Evolutionary conservation across 495 filamentous ascomycete genomes (phyloP).

Genomic region (Saxophila tyrrhenica): DNA sequence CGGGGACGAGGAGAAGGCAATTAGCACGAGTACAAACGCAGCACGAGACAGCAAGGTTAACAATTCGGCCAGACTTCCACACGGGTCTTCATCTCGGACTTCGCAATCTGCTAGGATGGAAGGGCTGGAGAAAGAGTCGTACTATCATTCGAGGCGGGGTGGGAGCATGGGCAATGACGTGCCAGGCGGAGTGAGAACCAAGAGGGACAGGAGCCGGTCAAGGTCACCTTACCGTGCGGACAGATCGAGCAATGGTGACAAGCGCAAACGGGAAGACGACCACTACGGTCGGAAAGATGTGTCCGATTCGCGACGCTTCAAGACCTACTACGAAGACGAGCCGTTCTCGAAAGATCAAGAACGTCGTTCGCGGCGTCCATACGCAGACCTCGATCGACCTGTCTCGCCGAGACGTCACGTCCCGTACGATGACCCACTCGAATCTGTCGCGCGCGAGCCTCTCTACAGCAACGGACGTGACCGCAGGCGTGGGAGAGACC

Average conservation of each 20-base stretch:
- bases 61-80: slow-evolving; percentile 51
- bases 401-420: slow-evolving; percentile 36
- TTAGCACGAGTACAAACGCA: slow-evolving; percentile 59
- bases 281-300: slow-evolving; percentile 30
- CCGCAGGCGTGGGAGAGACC: slow-evolving; percentile 34
- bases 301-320: slow-evolving; percentile 46
- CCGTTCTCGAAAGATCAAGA: slow-evolving; percentile 31
- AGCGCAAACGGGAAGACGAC: slow-evolving; percentile 59
- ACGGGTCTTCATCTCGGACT: slow-evolving; percentile 41
- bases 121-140: slow-evolving; percentile 18
- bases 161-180: slow-evolving; percentile 13
- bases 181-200: slow-evolving; percentile 14
- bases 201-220: slow-evolving; percentile 15
- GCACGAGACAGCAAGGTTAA: slow-evolving; percentile 65
- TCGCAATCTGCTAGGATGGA: slow-evolving; percentile 28
- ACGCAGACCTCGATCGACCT: slow-evolving; percentile 58
- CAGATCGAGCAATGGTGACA: slow-evolving; percentile 41
- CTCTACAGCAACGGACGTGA: slow-evolving; percentile 17
- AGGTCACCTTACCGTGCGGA: slow-evolving; percentile 30
- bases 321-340: slow-evolving; percentile 47
- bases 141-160: slow-evolving; percentile 18
- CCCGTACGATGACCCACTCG: slow-evolving; percentile 41
- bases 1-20: slow-evolving; percentile 59
- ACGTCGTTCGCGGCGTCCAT: slow-evolving; percentile 37
- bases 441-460: neutral